Evolutionary conservation across 202 grass and related monocot species (phyloP).

Genomic region (Eragrostis tef): DNA sequence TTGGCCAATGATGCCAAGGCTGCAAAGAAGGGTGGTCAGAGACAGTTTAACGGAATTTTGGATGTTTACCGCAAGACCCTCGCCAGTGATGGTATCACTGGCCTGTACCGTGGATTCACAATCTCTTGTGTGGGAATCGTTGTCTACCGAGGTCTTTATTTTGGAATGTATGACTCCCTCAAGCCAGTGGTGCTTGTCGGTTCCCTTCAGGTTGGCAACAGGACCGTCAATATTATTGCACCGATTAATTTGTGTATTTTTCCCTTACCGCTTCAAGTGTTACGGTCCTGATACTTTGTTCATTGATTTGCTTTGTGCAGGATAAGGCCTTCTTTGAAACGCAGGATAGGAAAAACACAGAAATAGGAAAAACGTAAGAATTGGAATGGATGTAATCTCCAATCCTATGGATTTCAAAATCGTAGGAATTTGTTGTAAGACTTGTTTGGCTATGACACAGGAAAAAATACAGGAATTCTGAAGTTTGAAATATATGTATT

Average conservation of each 20-base stretch:
- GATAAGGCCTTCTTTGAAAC: conserved; percentile 6
- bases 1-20: conserved; percentile 69
- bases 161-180: conserved; percentile 71
- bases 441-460: no score
- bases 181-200: conserved; percentile 69
- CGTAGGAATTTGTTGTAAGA: no score
- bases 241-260: not conserved
- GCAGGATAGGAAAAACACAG: no score
- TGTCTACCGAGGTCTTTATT: conserved; percentile 72
- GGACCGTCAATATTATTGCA: not conserved
- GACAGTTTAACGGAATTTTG: conserved; percentile 67
- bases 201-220: conserved; percentile 50
- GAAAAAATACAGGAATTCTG: no score
- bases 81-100: conserved; percentile 52
- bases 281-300: no score
- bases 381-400: no score
- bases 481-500: no score
- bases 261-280: no score
- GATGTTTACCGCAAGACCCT: conserved; percentile 73
- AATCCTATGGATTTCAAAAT: no score
- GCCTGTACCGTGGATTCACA: conserved; percentile 69
- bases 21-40: conserved; percentile 64
- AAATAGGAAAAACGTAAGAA: no score
- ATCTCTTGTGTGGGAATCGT: conserved; percentile 74
- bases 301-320: conserved; percentile 28